These are phyloP conservation scores for Aspergillus jensenii DNA, from an alignment of 2,329 filamentous ascomycete species.

Conservation along the genomic window DNA sequence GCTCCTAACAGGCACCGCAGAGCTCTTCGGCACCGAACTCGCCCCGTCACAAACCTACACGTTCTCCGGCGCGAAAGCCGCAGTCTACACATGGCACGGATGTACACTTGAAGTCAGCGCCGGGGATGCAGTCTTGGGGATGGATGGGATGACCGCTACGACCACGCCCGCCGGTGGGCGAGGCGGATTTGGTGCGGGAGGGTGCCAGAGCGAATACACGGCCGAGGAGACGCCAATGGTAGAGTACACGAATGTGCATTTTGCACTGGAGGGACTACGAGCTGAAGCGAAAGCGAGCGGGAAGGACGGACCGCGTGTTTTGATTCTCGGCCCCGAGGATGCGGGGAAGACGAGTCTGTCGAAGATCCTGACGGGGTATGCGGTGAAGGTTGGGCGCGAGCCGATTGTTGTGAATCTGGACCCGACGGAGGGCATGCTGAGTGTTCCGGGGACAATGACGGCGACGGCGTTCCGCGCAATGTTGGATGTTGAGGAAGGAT, in stretches of 20 bases:
- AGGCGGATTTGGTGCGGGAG: slow-evolving; percentile 51
- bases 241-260: slow-evolving; percentile 81
- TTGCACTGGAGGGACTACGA: slow-evolving; percentile 74
- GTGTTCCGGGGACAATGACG: slow-evolving; percentile 76
- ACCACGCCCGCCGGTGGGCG: slow-evolving; percentile 18
- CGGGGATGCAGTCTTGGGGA: slow-evolving; percentile 47
- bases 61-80: slow-evolving; percentile 79
- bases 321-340: slow-evolving; percentile 76
- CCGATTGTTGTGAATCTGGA: slow-evolving; percentile 84
- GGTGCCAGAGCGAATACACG: slow-evolving; percentile 66
- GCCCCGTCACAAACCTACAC: slow-evolving; percentile 76
- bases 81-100: slow-evolving; percentile 89
- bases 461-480: slow-evolving; percentile 84
- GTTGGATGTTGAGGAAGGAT: slow-evolving; percentile 84
- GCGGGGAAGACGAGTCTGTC: slow-evolving; percentile 81
- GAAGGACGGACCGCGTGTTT: slow-evolving; percentile 71
- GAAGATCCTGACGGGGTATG: slow-evolving; percentile 76
- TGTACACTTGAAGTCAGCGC: slow-evolving; percentile 79
- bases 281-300: slow-evolving; percentile 55
- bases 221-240: slow-evolving; percentile 80
- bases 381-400: slow-evolving; percentile 69
- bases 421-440: slow-evolving; percentile 74
- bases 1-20: slow-evolving; percentile 77
- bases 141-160: slow-evolving; percentile 30
- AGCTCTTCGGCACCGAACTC: slow-evolving; percentile 93